Conservation (phyloP, 441 rosid species). For the Gossypium schwendimanii region DNA sequence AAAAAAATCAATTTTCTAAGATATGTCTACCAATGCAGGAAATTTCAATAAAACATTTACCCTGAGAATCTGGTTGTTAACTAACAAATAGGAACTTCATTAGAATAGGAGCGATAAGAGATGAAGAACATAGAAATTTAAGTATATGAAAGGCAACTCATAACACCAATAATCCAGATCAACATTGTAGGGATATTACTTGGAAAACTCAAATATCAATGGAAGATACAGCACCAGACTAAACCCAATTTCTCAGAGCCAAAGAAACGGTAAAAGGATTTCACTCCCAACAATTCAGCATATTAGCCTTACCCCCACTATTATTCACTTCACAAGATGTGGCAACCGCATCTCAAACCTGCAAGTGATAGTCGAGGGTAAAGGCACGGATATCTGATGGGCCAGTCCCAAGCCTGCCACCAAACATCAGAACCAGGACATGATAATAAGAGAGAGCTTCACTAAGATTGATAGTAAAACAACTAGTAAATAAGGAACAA, state of each 20-base stretch:
- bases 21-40: neutral
- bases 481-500: neutral
- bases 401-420: constrained; percentile 79
- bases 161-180: neutral
- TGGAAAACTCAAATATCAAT: neutral
- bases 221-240: neutral
- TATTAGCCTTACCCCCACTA: neutral
- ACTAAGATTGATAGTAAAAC: neutral
- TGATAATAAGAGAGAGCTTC: neutral
- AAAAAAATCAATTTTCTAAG: neutral
- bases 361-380: constrained; percentile 71
- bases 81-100: neutral
- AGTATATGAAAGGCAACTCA: neutral
- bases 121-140: neutral
- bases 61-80: neutral
- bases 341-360: constrained; percentile 35
- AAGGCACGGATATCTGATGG: constrained; percentile 77
- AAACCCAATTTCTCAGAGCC: neutral
- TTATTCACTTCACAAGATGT: neutral
- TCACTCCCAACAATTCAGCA: neutral
- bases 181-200: neutral
- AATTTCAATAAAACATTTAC: neutral
- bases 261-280: neutral
- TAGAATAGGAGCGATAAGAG: neutral
- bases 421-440: constrained; percentile 14